A percentile compares a stretch with the other conserved stretches of the same genome.
Evolutionary conservation across 306 rosid genomes (phyloP).

Genomic region (Pachyrhizus erosus): DNA sequence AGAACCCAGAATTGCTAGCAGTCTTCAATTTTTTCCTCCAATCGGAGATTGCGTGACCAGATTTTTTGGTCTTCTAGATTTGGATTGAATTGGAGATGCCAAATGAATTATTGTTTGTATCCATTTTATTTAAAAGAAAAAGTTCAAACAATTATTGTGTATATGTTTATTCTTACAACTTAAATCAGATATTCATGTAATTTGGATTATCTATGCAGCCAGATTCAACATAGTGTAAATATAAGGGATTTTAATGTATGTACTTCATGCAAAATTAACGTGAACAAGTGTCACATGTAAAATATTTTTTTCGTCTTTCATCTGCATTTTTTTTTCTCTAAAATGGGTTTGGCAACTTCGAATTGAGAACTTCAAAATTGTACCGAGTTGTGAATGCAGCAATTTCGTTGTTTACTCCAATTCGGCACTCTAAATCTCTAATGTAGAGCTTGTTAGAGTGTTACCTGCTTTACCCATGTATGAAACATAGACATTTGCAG

Average conservation of each 20-base stretch:
- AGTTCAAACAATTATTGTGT: not conserved
- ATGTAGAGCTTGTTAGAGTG: not conserved
- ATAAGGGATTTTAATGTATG: constrained; percentile 26
- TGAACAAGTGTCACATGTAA: not conserved
- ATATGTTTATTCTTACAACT: constrained; percentile 30
- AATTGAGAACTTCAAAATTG: not conserved
- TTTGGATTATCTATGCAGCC: constrained; percentile 33
- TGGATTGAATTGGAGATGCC: constrained; percentile 32
- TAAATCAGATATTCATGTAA: constrained; percentile 27
- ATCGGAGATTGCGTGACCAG: constrained; percentile 27
- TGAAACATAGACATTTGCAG: not conserved
- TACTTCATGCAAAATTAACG: not conserved
- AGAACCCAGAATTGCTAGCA: constrained; percentile 75
- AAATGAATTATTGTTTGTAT: constrained; percentile 32
- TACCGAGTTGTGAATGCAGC: not conserved
- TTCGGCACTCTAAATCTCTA: not conserved
- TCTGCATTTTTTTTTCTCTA: not conserved
- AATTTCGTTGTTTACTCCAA: not conserved
- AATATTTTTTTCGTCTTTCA: not conserved
- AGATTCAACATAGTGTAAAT: constrained; percentile 36
- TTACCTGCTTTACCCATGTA: not conserved
- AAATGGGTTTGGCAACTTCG: not conserved
- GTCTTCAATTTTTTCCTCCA: constrained; percentile 22
- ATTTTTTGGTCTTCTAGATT: constrained; percentile 11
- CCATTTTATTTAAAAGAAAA: not conserved